Base-by-base conservation (phyloP, 1,284 basidiomycete genomes). In the Boletus hoseneyae region DNA sequence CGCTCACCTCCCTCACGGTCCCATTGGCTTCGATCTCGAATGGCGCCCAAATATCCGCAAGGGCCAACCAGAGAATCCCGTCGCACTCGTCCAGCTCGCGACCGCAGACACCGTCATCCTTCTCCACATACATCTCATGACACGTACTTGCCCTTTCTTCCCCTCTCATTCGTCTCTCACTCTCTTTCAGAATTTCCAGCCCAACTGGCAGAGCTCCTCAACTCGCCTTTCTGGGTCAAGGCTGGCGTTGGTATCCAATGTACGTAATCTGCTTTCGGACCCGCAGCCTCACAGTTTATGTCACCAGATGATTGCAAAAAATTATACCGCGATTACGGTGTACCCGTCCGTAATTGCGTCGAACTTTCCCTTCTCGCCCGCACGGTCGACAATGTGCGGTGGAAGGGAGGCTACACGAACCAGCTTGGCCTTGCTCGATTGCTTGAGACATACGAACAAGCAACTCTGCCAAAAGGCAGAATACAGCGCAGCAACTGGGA, bases 401-500 rank as follows among this genome's bases (percentile, higher is more conserved):
- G 85, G 83, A 82, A 83, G 65, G 86, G 86, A 34, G 76, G 70
- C 49, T 88, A 85, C 55, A 72, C 64, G 15, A 54, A 61, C 7
- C 70, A 73, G 4, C 74, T 88, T 32, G 82, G 85, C 19, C 73
- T 90, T 8, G 73, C 82, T 18, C 74, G 82, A 12, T 72, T 90
- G 0, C 70, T 80, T 18, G 78, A 81, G 57, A 65, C 68, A 1
- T 90, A 89, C 51, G 71, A 81, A 52, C 69, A 74, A 30, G 68
- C 70, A 15, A 61, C 67, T 1, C 61, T 90, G 19, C 47, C 60
- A 4, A 90, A 90, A 59, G 83, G 80, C 2, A 80, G 64, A 51
- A 68, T 77, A n/a, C 75, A 74, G 27, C 73, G 75, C 29, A 85
- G 82, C 57, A 84, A 90, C 57, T 90, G 87, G 87, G 82, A 87